Evolutionary conservation across 192 early-diverging fungal genomes (phyloP), one percentile per base, ranked within the genome.

Genomic region (Kappamyces sp.): DNA sequence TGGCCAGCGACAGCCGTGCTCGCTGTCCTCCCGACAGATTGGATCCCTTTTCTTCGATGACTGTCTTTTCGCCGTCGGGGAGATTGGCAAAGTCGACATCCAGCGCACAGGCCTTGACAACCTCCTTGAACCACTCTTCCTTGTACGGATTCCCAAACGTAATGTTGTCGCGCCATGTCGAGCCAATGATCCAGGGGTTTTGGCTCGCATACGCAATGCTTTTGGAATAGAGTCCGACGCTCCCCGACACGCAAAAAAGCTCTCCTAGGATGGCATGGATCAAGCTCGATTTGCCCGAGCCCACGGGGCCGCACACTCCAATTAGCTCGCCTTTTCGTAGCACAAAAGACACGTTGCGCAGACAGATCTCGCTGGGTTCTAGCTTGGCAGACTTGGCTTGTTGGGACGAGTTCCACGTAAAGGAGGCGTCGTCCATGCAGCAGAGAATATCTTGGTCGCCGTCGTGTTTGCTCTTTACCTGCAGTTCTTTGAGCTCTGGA

Each of bases 241-340:
- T 47, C 1, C 64, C 67, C 36, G 48, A 36, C 1, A 46, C 9
- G 1, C 41, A 47, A 14, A 62, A 33, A 66, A 76, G 63, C 34
- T 79, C 73, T 2, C 75, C 78, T 1, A 80, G 59, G 30, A 80
- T 60, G 31, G 78, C 72, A 47, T 68, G 50, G 2, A 72, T 14
- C 5, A 80, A 52, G 6, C 65, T 66, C 1, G 59, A 59, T 49
- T 80, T 80, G 15, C 75, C 78, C 29, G 46, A 30, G 0, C 78
- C 78, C 47, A 80, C 78, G 11, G 72, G 65, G 0, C 78, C 78
- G 34, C 69, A 65, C 0, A 77, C 70, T 3, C 69, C 69, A 7
- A 68, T 31, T 31, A 71, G 14, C 45, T 69, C 59, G 9, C 74
- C 74, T 15, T 48, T 60, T 11, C 48, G 30, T 9, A 77, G 32